Base-by-base conservation (phyloP, 768 basidiomycete species). In the Naganishia onofrii region DNA sequence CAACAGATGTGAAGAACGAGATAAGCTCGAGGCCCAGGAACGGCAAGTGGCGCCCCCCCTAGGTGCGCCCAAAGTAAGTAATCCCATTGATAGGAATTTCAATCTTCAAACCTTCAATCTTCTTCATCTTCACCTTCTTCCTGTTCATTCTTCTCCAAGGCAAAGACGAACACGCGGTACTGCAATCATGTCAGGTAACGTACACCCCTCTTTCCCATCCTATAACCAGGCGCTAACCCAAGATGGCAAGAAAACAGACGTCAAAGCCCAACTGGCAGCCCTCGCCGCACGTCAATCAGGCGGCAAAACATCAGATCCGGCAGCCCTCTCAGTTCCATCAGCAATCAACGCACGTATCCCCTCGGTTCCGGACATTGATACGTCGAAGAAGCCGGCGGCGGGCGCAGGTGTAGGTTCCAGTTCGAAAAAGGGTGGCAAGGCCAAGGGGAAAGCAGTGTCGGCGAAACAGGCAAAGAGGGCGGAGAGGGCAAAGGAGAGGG, bases 201-300 rank as follows among this genome's bases (percentile, higher is more conserved):
- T 60, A 60, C 38, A 36, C 28, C 36, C 31, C 29, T 36, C 31
- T 34, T 42, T 4, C 53, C 2, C 48, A 46, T 44, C 17, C 21
- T n/a, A 34, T 12, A 3, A 23, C 31, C 2, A 3, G n/a, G 21
- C n/a, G 42, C 36, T 42, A 8, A 23, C 15, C 23, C 36, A 3
- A 23, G 3, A 7, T 26, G 48, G 3, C 4, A 2, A 2, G 19
- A 28, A 8, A 0, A 38, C 42, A 63, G 60, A 63, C 31, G 38
- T 70, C 4, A 53, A 70, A 51, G 57, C 63, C 29, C 64, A 70
- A 51, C 70, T 70, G 15, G 63, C 70, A 42, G 63, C 70, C 13
- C 70, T 70, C 46, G 70, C 70, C 44, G 70, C 64, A n/a, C 70
- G 70, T 21, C 70, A 70, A 58, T 64, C 70, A 8, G 51, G 65